Conservation (phyloP, 768 basidiomycete genomes). For the Megacollybia marginata region DNA sequence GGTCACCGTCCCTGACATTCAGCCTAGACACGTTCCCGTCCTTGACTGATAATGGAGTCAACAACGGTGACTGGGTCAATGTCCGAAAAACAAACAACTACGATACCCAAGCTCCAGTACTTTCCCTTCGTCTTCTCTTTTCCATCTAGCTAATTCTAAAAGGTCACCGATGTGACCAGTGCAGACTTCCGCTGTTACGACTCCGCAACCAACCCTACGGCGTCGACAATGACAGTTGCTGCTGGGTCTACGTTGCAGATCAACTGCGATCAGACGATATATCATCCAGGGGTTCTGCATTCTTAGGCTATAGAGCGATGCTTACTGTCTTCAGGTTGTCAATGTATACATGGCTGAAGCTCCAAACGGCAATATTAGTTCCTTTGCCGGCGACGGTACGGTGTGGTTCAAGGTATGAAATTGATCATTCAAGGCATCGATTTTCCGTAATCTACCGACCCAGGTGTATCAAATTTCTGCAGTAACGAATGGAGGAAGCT, state of each 20-base stretch:
- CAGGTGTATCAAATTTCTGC: slow-evolving; percentile 36
- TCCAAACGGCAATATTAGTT: slow-evolving; percentile 27
- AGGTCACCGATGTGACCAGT: slow-evolving; percentile 30
- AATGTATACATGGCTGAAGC: slow-evolving; percentile 33
- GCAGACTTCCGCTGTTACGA: slow-evolving; percentile 43
- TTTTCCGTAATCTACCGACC: no score
- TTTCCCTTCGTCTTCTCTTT: background rate
- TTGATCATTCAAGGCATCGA: slow-evolving; percentile 5
- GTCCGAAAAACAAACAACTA: slow-evolving; percentile 13
- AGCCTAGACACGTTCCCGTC: slow-evolving; percentile 12
- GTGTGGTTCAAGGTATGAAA: slow-evolving; percentile 38
- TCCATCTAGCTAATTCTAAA: background rate
- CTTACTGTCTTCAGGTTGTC: slow-evolving; percentile 16
- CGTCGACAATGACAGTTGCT: slow-evolving; percentile 34
- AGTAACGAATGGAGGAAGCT: slow-evolving; percentile 36
- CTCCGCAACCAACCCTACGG: slow-evolving; percentile 28
- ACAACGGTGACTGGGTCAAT: slow-evolving; percentile 11
- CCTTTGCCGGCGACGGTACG: slow-evolving; percentile 33
- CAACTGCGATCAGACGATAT: slow-evolving; percentile 32
- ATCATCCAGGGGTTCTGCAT: slow-evolving; percentile 36
- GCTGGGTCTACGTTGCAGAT: slow-evolving; percentile 40
- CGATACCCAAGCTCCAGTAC: slow-evolving; percentile 8
- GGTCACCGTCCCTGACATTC: no score
- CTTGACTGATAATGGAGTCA: slow-evolving; percentile 10
- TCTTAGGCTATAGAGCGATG: background rate